Conservation (phyloP, 805 yeast genomes). For the Tetrapisispora fleetii region DNA sequence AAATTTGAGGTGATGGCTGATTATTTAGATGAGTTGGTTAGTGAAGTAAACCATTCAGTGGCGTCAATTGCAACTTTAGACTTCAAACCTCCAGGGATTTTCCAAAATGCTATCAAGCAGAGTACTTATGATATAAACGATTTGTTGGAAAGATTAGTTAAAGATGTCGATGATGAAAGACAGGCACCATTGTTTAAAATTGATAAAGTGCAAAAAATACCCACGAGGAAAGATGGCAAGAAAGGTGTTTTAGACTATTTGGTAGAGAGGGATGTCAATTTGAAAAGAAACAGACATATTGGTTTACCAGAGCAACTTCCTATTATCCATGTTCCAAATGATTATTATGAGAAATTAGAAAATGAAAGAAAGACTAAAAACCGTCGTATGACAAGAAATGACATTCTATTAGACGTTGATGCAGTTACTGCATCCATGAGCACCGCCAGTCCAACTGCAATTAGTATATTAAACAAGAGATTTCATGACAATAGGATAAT, state of each 20-base stretch:
- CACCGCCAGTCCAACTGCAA: constrained; percentile 12
- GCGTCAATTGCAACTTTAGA: constrained; percentile 35
- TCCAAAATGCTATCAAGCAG: constrained; percentile 51
- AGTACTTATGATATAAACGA: constrained; percentile 1
- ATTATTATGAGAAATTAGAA: constrained; percentile 20
- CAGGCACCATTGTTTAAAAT: constrained; percentile 38
- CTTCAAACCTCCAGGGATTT: constrained; percentile 51
- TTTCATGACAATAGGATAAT: constrained; percentile 27
- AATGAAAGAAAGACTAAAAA: constrained; percentile 6
- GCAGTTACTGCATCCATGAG: constrained; percentile 1
- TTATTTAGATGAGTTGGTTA: constrained; percentile 24
- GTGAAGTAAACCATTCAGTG: constrained; percentile 31
- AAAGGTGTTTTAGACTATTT: constrained; percentile 30
- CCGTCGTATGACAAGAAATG: constrained; percentile 13
- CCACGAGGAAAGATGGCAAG: constrained; percentile 44
- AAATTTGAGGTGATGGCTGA: constrained; percentile 15
- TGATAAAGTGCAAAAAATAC: constrained; percentile 26
- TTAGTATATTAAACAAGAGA: constrained; percentile 25
- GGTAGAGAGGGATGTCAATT: constrained; percentile 22
- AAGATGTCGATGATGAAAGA: constrained; percentile 50
- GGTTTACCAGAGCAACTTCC: constrained; percentile 24
- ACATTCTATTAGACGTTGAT: constrained; percentile 17
- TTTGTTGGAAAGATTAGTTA: constrained; percentile 31
- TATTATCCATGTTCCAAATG: constrained; percentile 20
- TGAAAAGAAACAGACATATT: constrained; percentile 29